Evolutionary conservation across 2,329 filamentous ascomycete genomes (phyloP).

Genomic region (Lachnellula suecica): DNA sequence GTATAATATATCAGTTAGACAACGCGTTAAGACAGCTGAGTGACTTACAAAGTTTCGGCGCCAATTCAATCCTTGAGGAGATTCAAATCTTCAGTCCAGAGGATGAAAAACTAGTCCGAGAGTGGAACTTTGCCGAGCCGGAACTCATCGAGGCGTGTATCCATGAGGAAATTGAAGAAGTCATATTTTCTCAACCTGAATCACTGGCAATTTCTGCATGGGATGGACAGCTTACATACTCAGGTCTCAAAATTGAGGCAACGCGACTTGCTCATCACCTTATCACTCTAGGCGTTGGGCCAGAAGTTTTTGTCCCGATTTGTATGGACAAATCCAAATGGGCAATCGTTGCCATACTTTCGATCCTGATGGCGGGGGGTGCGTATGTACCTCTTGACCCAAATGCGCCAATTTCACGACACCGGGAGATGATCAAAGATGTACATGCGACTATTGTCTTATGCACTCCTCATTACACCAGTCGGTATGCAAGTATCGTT

Average conservation of each 20-base stretch:
- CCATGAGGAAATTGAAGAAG: conserved; percentile 20
- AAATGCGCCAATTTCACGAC: conserved; percentile 24
- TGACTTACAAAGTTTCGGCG: not conserved
- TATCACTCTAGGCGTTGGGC: conserved; percentile 12
- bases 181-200: conserved; percentile 11
- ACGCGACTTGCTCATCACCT: conserved; percentile 15
- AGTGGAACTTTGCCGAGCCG: conserved; percentile 3
- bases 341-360: conserved; percentile 29
- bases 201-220: conserved; percentile 21
- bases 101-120: conserved; percentile 2
- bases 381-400: conserved; percentile 34
- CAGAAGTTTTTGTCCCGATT: conserved; percentile 21
- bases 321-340: conserved; percentile 32
- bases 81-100: conserved; percentile 4
- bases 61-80: not conserved
- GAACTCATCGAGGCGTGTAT: conserved; percentile 14
- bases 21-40: conserved; percentile 18
- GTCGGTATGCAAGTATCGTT: not conserved
- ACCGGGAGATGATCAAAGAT: conserved; percentile 18
- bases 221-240: conserved; percentile 24
- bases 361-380: conserved; percentile 29
- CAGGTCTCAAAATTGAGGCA: conserved; percentile 17
- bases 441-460: conserved; percentile 10
- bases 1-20: conserved; percentile 13
- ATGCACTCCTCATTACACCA: conserved; percentile 5